Evolutionary conservation across 2,329 filamentous ascomycete genomes (phyloP).

Genomic region (Cytospora piceae): DNA sequence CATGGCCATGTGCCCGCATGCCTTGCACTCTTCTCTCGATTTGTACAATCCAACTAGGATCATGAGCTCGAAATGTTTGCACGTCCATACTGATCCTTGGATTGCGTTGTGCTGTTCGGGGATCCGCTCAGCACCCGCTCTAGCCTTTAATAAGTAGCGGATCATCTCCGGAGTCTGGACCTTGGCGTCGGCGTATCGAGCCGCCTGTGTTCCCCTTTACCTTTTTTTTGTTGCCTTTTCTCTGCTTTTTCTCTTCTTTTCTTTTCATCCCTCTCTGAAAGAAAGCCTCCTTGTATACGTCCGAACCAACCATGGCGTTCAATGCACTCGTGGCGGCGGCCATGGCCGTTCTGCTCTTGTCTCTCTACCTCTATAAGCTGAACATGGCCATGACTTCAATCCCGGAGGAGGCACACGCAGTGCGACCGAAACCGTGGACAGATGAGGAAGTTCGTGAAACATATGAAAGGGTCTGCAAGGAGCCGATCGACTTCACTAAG

Average conservation of each 20-base stretch:
- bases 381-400: slow-evolving; percentile 43
- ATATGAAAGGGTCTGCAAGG: slow-evolving; percentile 41
- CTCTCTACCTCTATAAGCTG: slow-evolving; percentile 43
- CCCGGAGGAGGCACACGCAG: slow-evolving; percentile 42
- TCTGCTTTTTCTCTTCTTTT: neutral
- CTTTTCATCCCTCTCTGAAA: neutral
- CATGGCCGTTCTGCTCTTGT: slow-evolving; percentile 31
- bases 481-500: slow-evolving; percentile 44
- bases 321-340: neutral
- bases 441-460: slow-evolving; percentile 41
- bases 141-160: neutral
- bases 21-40: too few relatives aligned
- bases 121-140: neutral
- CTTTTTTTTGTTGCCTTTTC: neutral
- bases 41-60: neutral
- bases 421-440: slow-evolving; percentile 43
- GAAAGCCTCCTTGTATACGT: neutral
- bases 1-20: too few relatives aligned
- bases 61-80: neutral
- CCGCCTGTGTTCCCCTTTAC: neutral
- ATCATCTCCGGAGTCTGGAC: too few relatives aligned
- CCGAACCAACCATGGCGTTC: slow-evolving; percentile 3
- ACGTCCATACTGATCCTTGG: neutral
- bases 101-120: neutral
- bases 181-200: neutral